These are phyloP conservation scores for Hanseniaspora lindneri DNA, from an alignment of 805 yeast species.

Conservation along the genomic window DNA sequence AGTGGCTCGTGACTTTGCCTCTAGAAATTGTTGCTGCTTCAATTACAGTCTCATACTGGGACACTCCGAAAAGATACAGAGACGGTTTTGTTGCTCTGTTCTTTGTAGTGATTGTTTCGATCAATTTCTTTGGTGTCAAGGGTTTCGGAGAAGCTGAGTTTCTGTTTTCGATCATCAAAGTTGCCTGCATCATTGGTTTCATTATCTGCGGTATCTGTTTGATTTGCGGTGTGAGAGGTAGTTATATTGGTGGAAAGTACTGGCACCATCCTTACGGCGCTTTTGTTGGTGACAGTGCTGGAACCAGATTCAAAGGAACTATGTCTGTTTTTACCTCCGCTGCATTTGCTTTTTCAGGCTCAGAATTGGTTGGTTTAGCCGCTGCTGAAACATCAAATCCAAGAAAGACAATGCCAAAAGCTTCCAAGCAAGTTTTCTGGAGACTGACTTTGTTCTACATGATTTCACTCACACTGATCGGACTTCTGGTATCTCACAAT, in stretches of 20 bases:
- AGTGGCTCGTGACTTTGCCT: conserved; percentile 42
- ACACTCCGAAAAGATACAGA: conserved; percentile 35
- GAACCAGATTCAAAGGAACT: conserved; percentile 39
- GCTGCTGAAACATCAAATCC: conserved; percentile 41
- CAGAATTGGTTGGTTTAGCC: conserved; percentile 42
- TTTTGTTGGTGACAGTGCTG: conserved; percentile 36
- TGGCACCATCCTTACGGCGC: conserved; percentile 45
- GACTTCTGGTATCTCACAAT: conserved; percentile 37
- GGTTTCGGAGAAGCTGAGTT: conserved; percentile 48
- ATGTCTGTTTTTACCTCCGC: conserved; percentile 46
- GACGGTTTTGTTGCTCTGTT: conserved; percentile 41
- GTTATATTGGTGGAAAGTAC: conserved; percentile 38
- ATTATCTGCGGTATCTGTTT: conserved; percentile 42
- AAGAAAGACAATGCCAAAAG: conserved; percentile 38
- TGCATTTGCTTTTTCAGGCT: conserved; percentile 43
- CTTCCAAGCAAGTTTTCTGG: conserved; percentile 48
- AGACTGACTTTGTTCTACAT: conserved; percentile 40
- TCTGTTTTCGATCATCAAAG: conserved; percentile 38
- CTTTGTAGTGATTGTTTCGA: conserved; percentile 36
- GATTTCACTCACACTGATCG: conserved; percentile 35
- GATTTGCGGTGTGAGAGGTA: conserved; percentile 38
- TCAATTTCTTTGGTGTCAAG: conserved; percentile 44
- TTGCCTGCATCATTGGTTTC: conserved; percentile 41
- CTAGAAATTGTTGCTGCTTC: conserved; percentile 44
- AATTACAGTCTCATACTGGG: conserved; percentile 43